These are phyloP conservation scores for Saxophila tyrrhenica DNA, from an alignment of 495 filamentous ascomycete genomes.

Conservation along the genomic window DNA sequence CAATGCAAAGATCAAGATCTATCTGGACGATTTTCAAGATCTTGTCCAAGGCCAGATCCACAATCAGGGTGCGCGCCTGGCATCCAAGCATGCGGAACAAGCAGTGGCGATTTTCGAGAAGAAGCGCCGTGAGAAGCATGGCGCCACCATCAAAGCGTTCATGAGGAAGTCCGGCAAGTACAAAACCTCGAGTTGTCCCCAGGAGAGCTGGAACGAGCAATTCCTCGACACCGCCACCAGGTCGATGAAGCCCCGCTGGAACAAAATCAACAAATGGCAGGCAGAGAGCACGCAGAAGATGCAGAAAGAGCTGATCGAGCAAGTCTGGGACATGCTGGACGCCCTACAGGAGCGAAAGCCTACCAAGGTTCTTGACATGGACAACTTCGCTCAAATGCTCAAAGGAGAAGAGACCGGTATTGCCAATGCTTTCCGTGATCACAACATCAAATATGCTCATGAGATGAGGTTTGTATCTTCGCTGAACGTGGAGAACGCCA, in stretches of 20 bases:
- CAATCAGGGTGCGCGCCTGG: too few species aligned
- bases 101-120: not conserved
- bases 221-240: not conserved
- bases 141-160: constrained; percentile 8
- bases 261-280: not conserved
- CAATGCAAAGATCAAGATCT: not conserved
- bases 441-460: not conserved
- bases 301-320: not conserved
- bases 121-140: not conserved
- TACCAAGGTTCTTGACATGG: not conserved
- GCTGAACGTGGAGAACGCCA: too few species aligned
- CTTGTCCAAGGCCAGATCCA: too few species aligned
- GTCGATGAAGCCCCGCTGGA: not conserved
- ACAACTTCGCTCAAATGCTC: not conserved
- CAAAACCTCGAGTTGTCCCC: not conserved
- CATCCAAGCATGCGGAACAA: not conserved
- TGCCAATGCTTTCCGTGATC: not conserved
- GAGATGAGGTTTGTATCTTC: not conserved
- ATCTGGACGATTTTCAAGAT: not conserved
- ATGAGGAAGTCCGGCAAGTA: constrained; percentile 12
- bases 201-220: constrained; percentile 12
- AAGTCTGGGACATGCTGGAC: not conserved
- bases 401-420: not conserved
- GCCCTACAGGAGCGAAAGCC: not conserved
- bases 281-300: not conserved